Conservation (phyloP, 805 yeast species). For the Metschnikowia chrysomelidarum region DNA sequence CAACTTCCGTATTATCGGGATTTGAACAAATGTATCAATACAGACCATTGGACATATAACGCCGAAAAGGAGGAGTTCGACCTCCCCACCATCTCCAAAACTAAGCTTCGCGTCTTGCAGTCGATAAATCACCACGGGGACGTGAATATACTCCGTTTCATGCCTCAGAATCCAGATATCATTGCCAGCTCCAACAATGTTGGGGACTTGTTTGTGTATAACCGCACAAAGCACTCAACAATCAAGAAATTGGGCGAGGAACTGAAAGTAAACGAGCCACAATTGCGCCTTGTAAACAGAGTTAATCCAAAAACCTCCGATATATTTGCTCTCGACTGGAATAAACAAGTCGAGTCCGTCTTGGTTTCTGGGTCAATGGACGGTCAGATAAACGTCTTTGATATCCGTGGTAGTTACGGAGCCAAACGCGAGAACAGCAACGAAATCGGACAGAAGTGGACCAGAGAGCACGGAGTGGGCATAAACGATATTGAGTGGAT, state of each 20-base stretch:
- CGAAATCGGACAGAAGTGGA: constrained; percentile 8
- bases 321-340: constrained; percentile 78
- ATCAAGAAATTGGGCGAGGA: constrained; percentile 28
- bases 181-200: constrained; percentile 66
- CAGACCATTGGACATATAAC: constrained; percentile 36
- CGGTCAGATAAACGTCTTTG: constrained; percentile 67
- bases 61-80: constrained; percentile 42
- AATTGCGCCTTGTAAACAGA: constrained; percentile 43
- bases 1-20: constrained; percentile 32
- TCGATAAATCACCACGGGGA: constrained; percentile 68
- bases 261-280: constrained; percentile 42
- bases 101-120: constrained; percentile 44
- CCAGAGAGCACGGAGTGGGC: constrained; percentile 31
- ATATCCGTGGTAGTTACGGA: constrained; percentile 40
- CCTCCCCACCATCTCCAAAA: constrained; percentile 26
- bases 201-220: constrained; percentile 69
- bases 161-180: constrained; percentile 87
- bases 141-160: constrained; percentile 65
- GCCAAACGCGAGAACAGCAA: constrained; percentile 2
- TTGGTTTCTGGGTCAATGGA: constrained; percentile 61
- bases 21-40: constrained; percentile 35
- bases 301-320: constrained; percentile 38
- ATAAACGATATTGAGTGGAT: constrained; percentile 75
- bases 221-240: constrained; percentile 73
- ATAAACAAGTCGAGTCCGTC: constrained; percentile 55